These are phyloP conservation scores for Leishmania major DNA, from an alignment of 208 protist genomes.

Conservation along the genomic window DNA sequence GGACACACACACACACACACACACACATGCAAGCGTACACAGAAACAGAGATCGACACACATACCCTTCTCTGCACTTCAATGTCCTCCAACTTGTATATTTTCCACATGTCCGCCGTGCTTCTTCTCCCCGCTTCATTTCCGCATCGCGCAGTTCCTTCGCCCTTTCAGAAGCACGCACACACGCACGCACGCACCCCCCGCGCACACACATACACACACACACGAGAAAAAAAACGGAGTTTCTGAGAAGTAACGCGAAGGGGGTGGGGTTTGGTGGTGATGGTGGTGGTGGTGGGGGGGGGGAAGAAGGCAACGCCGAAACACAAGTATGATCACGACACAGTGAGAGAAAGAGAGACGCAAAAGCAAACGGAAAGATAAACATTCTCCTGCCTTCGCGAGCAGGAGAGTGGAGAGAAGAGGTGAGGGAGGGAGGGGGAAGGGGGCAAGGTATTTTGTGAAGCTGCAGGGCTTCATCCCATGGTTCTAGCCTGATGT, in stretches of 20 bases:
- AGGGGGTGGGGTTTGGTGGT: neutral
- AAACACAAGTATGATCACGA: neutral
- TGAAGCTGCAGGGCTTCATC: neutral
- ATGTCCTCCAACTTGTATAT: neutral
- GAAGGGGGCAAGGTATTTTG: neutral
- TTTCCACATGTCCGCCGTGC: neutral
- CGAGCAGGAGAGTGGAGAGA: neutral
- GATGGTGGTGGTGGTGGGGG: no score
- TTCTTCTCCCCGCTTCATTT: neutral
- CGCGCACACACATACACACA: neutral
- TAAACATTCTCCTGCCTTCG: neutral
- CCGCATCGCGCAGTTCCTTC: neutral
- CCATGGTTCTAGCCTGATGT: neutral
- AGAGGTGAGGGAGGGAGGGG: neutral
- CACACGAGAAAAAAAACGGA: neutral
- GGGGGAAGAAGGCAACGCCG: neutral
- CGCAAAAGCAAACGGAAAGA: neutral
- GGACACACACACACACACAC: neutral
- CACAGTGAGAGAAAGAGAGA: neutral
- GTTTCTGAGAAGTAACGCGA: neutral
- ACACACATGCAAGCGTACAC: neutral
- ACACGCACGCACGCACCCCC: neutral
- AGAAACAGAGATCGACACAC: neutral
- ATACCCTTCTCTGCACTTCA: neutral
- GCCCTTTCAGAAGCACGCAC: neutral